Evolutionary conservation across 176 grass and related monocot species (phyloP).

Genomic region (Zea mays): Zm-B73-REFERENCE-NAM-5.0 NC_050103.1:73997001-73997500

Average conservation of each 20-base stretch:
- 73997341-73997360: not conserved
- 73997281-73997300: not conserved
- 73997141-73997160: too few species aligned
- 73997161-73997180: too few species aligned
- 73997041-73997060: too few species aligned
- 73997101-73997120: too few species aligned
- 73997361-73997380: conserved; percentile 8
- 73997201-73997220: too few species aligned
- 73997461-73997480: not conserved
- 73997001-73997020: too few species aligned
- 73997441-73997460: not conserved
- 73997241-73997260: not conserved
- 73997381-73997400: not conserved
- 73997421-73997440: not conserved
- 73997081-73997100: too few species aligned
- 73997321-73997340: not conserved
- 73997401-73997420: not conserved
- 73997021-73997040: too few species aligned
- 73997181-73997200: too few species aligned
- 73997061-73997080: too few species aligned
- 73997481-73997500: not conserved
- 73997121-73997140: too few species aligned
- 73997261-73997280: not conserved
- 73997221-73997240: not conserved
- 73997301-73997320: not conserved